Evolutionary conservation across 257 asterid species (phyloP).

Genomic region (Fraxinus cuspidata): DNA sequence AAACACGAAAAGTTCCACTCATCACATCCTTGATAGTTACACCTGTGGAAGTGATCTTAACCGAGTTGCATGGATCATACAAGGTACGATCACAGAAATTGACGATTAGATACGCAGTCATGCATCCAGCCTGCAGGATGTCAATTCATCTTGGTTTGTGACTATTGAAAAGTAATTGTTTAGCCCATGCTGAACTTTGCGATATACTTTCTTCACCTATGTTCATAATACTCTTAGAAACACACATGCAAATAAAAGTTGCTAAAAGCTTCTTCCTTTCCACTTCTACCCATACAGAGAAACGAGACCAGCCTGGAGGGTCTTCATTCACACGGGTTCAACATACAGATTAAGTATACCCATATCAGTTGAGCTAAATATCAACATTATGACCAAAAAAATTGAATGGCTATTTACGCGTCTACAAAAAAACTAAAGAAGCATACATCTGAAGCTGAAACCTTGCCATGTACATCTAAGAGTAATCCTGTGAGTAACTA

Average conservation of each 20-base stretch:
- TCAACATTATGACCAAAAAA: background rate
- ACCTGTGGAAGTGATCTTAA: too few species aligned
- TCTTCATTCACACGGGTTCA: background rate
- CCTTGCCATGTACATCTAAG: background rate
- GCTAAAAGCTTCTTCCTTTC: background rate
- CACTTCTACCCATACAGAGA: background rate
- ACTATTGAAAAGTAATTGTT: background rate
- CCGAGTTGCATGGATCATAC: background rate
- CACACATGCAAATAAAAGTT: background rate
- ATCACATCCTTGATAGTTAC: background rate
- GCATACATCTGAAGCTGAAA: background rate
- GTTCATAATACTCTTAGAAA: background rate
- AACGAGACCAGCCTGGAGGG: background rate
- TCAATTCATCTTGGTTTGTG: background rate
- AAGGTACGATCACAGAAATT: background rate
- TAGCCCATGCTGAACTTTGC: background rate
- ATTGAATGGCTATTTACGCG: background rate
- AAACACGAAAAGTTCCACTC: background rate
- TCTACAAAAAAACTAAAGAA: background rate
- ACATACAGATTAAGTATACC: background rate
- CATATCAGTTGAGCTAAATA: background rate
- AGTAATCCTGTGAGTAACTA: background rate
- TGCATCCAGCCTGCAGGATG: background rate
- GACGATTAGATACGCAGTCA: background rate
- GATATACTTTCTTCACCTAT: background rate